Conservation (phyloP, 768 basidiomycete species). For the Psilocybe azurescens region DNA sequence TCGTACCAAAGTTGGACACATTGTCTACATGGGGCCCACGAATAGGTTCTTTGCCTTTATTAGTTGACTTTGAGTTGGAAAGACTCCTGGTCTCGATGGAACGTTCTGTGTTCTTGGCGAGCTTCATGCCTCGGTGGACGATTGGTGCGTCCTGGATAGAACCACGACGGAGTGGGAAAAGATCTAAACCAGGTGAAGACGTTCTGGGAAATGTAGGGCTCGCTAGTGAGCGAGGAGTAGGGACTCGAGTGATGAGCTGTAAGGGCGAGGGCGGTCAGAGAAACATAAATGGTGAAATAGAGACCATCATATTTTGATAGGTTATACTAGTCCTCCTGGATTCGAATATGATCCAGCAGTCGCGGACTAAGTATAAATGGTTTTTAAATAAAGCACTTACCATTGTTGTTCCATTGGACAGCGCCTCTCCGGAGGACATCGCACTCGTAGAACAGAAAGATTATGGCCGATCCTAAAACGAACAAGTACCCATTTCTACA, state of each 20-base stretch:
- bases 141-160: conserved; percentile 19
- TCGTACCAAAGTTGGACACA: conserved; percentile 25
- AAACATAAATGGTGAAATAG: neutral
- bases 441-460: neutral
- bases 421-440: neutral
- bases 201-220: conserved; percentile 28
- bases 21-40: conserved; percentile 22
- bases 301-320: conserved; percentile 3
- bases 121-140: conserved; percentile 21
- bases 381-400: neutral
- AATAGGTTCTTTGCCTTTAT: conserved; percentile 38
- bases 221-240: conserved; percentile 24
- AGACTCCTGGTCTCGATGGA: conserved; percentile 16
- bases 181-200: conserved; percentile 26
- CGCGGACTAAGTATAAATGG: neutral
- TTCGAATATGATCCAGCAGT: conserved; percentile 4
- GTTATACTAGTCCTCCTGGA: neutral
- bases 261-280: conserved; percentile 12
- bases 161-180: conserved; percentile 30
- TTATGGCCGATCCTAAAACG: neutral
- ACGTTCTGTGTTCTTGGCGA: conserved; percentile 23
- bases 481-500: neutral
- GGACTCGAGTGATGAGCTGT: conserved; percentile 23
- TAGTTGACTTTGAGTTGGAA: conserved; percentile 26
- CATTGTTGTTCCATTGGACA: neutral